These are phyloP conservation scores for Amesomyces nigricolor DNA, from an alignment of 2,329 filamentous ascomycete species.

Conservation along the genomic window DNA sequence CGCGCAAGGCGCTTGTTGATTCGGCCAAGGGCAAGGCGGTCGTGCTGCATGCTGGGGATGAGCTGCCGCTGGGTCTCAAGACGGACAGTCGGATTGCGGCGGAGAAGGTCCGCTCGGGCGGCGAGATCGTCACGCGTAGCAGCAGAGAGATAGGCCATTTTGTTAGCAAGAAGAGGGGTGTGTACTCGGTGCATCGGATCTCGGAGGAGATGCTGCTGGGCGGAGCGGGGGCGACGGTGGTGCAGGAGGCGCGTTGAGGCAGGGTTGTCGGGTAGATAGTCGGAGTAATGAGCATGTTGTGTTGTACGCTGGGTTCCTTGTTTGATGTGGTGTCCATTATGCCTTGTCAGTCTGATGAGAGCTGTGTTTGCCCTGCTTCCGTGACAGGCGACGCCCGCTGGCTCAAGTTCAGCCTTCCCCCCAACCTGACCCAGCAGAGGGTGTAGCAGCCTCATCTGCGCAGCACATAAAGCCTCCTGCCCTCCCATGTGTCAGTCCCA, in stretches of 20 bases:
- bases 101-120: conserved; percentile 59
- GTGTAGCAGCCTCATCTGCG: no score
- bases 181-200: conserved; percentile 79
- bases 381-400: no score
- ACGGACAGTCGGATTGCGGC: conserved; percentile 44
- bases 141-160: conserved; percentile 70
- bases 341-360: not conserved
- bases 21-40: conserved; percentile 23
- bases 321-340: not conserved
- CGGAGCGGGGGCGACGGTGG: conserved; percentile 9
- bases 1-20: conserved; percentile 23
- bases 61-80: conserved; percentile 71
- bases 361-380: no score
- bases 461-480: no score
- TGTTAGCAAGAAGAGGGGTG: conserved; percentile 71
- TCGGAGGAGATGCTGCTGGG: conserved; percentile 43
- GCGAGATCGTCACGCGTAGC: conserved; percentile 64
- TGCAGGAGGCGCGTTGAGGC: conserved; percentile 21
- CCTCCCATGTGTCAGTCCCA: no score
- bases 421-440: no score
- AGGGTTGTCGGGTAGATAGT: not conserved
- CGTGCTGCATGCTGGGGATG: conserved; percentile 18
- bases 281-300: not conserved
- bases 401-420: no score
- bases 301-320: not conserved